Percentiles rank a stretch among this genome's conserved stretches.
phyloP scores from a whole-genome alignment of 179 eudicot genomes.

The Pouteria campechiana region DNA sequence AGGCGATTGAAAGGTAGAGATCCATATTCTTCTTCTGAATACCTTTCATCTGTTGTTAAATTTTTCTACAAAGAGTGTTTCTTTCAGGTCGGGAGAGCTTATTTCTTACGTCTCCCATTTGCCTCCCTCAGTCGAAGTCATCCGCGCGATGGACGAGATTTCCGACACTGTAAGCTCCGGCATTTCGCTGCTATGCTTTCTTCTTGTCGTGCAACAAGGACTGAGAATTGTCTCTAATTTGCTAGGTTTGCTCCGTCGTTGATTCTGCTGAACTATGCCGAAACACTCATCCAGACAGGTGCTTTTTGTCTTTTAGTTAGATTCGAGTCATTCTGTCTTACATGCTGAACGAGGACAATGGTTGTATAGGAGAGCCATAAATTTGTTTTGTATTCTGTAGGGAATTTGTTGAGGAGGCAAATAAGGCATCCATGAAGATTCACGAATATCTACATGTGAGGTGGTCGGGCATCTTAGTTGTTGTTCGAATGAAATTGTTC shows the following conservation, averaged over 20 bases:
- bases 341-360: neutral
- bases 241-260: slow-evolving; percentile 82
- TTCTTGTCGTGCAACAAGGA: neutral
- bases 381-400: slow-evolving; percentile 22
- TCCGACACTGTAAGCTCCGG: slow-evolving; percentile 57
- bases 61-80: neutral
- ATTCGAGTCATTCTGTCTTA: neutral
- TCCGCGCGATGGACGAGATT: slow-evolving; percentile 86
- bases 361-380: no score
- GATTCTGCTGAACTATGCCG: slow-evolving; percentile 90
- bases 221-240: neutral
- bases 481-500: slow-evolving; percentile 1
- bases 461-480: slow-evolving; percentile 40
- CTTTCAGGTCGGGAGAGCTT: slow-evolving; percentile 75
- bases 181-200: neutral
- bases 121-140: slow-evolving; percentile 62
- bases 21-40: neutral
- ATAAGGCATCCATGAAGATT: slow-evolving; percentile 67
- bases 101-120: slow-evolving; percentile 44
- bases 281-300: slow-evolving; percentile 98
- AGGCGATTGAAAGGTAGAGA: slow-evolving; percentile 64
- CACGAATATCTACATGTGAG: slow-evolving; percentile 98
- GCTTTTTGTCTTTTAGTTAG: neutral
- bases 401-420: slow-evolving; percentile 79
- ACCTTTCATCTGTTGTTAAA: neutral